Conservation (phyloP, 2,329 filamentous ascomycete genomes). For the Coniella vitis region DNA sequence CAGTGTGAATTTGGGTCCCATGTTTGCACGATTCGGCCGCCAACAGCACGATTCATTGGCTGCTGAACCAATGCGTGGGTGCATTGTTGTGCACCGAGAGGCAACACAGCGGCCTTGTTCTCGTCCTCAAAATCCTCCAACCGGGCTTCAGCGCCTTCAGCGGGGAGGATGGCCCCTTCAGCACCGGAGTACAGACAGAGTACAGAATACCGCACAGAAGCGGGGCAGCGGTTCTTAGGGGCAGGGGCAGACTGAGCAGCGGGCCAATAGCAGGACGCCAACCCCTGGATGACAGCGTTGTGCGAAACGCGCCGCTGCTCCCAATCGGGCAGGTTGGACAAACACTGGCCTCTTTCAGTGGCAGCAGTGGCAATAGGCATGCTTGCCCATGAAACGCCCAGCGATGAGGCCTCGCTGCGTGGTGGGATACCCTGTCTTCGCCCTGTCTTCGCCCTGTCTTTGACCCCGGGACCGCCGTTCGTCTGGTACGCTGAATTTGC, state of each 20-base stretch:
- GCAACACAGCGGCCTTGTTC: too few species aligned
- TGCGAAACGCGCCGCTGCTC: neutral
- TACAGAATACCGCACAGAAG: neutral
- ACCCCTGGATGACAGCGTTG: neutral
- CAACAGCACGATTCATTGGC: constrained; percentile 1
- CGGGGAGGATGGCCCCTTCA: neutral
- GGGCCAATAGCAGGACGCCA: neutral
- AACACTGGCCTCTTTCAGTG: neutral
- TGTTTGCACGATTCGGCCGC: neutral
- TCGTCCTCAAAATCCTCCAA: too few species aligned
- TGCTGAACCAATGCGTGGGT: too few species aligned
- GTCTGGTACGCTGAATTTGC: too few species aligned
- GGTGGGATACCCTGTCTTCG: too few species aligned
- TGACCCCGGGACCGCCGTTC: too few species aligned
- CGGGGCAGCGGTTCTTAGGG: neutral
- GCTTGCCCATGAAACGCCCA: too few species aligned
- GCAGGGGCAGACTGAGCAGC: neutral
- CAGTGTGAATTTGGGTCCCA: neutral
- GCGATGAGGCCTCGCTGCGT: too few species aligned
- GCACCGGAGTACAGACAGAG: neutral
- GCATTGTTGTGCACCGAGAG: too few species aligned
- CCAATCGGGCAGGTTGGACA: neutral
- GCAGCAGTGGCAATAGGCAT: too few species aligned
- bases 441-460: too few species aligned
- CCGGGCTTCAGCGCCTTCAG: too few species aligned